Percentiles rank a stretch among this genome's conserved stretches.
These are phyloP conservation scores for Balansia obtecta DNA, from an alignment of 2,329 filamentous ascomycete genomes.

Conservation along the genomic window DNA sequence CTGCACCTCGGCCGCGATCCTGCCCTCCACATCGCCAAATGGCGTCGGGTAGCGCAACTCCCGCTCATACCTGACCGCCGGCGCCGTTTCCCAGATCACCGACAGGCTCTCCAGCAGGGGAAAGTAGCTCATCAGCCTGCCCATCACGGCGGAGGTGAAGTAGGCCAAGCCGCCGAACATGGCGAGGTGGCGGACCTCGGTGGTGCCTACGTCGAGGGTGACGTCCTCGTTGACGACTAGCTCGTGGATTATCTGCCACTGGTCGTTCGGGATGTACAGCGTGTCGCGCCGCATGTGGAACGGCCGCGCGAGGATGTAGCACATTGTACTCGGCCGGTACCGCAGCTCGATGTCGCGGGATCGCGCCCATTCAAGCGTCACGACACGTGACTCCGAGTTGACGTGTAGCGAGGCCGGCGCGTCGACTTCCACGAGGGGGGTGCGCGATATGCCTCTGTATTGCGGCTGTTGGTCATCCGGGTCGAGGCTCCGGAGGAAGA, in stretches of 20 bases:
- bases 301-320: conserved; percentile 2
- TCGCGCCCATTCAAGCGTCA: conserved; percentile 9
- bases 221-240: conserved; percentile 1
- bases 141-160: conserved; percentile 11
- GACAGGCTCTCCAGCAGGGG: conserved; percentile 11
- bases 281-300: conserved; percentile 2
- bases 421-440: conserved; percentile 9
- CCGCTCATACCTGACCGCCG: too few relatives aligned
- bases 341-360: conserved; percentile 2
- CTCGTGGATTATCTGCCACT: conserved; percentile 11
- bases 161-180: conserved; percentile 16
- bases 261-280: conserved; percentile 6
- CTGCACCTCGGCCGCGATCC: conserved; percentile 5
- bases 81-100: conserved; percentile 14
- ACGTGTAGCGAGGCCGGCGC: conserved; percentile 9
- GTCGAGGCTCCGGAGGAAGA: conserved; percentile 7
- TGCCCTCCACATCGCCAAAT: too few relatives aligned
- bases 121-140: conserved; percentile 6
- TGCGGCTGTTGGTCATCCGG: conserved; percentile 1
- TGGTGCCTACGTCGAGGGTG: conserved; percentile 2
- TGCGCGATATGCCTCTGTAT: conserved; percentile 3
- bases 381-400: conserved; percentile 13
- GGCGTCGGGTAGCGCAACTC: too few relatives aligned
- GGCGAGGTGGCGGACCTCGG: conserved; percentile 11
- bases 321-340: neutral